These are phyloP conservation scores for sorghum (Sorghum bicolor) DNA, from an alignment of 176 grass and related monocot genomes.

Conservation along the genomic window Sorghum_bicolor_NCBIv3 NC_012870.2:2911001-2911500, in stretches of 20 bases:
- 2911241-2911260: background rate
- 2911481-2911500: background rate
- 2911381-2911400: background rate
- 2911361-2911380: background rate
- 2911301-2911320: background rate
- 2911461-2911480: background rate
- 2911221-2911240: too few relatives aligned
- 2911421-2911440: background rate
- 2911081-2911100: background rate
- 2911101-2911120: background rate
- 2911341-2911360: background rate
- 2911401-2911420: background rate
- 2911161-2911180: background rate
- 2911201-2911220: background rate
- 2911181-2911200: too few relatives aligned
- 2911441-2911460: too few relatives aligned
- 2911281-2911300: background rate
- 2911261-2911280: background rate
- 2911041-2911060: background rate
- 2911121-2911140: background rate
- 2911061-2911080: background rate
- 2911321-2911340: background rate
- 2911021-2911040: background rate
- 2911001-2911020: constrained; percentile 12
- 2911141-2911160: background rate